Evolutionary conservation across 2,329 filamentous ascomycete species (phyloP).

Genomic region (Trichoderma cornu-damae): DNA sequence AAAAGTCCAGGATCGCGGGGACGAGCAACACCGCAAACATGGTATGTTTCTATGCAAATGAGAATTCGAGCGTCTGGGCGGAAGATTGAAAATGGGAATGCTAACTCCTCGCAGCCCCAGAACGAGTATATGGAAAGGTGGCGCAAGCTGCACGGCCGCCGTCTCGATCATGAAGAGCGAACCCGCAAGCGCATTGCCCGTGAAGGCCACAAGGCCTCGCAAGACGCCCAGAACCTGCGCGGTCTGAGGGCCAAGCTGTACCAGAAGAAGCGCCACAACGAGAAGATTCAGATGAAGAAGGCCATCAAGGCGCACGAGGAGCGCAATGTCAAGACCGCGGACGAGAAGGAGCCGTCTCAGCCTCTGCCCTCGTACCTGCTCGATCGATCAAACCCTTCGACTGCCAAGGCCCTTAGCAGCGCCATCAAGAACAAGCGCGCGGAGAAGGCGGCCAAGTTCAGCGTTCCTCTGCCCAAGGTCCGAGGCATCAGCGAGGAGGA

Average conservation of each 20-base stretch:
- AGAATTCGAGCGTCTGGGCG: too few species aligned
- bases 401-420: constrained; percentile 65
- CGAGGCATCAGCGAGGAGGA: constrained; percentile 88
- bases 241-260: constrained; percentile 90
- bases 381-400: constrained; percentile 62
- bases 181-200: constrained; percentile 80
- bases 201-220: constrained; percentile 80
- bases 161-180: constrained; percentile 79
- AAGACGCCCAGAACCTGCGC: constrained; percentile 88
- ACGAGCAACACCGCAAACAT: constrained; percentile 27
- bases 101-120: constrained; percentile 57
- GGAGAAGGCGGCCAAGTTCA: constrained; percentile 92
- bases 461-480: constrained; percentile 89
- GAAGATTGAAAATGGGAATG: not conserved
- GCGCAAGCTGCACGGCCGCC: constrained; percentile 49
- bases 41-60: constrained; percentile 26
- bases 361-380: constrained; percentile 90
- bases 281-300: constrained; percentile 99
- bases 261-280: constrained; percentile 87
- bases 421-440: constrained; percentile 94
- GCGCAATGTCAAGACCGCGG: constrained; percentile 85
- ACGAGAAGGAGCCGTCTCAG: constrained; percentile 71
- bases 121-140: constrained; percentile 76
- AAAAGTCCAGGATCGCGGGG: constrained; percentile 4
- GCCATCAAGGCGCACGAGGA: constrained; percentile 92